Evolutionary conservation across 1,139 yeast genomes (phyloP), one percentile per base, ranked within the genome.

Genomic region (Arxiozyma heterogenica): DNA sequence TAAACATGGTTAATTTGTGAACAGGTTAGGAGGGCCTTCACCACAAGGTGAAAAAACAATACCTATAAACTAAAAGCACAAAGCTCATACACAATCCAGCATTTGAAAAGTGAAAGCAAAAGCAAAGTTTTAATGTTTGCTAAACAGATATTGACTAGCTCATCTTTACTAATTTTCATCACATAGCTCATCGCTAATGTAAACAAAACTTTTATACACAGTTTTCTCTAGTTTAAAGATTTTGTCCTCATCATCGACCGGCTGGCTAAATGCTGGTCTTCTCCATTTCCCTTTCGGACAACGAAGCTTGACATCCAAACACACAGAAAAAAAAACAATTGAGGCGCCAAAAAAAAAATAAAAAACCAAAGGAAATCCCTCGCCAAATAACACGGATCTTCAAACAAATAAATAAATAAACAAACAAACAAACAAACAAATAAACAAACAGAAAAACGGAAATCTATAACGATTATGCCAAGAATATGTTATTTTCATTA

Each of bases 261-360:
- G 49, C 49, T 46, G 49, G 49, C 17, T 2, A 21, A 17, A 21
- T 46, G 49, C 49, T 46, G 49, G 49, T 15, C 20, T 46, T 46
- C 34, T 22, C 39, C n/a, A 9, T 43, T 21, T 23, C 39, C 39
- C 39, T 34, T 34, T 34, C 39, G 39, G 39, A 34, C 39, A 15
- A 3, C 39, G 39, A 34, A 34, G 39, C 39, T 34, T 15, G 39
- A 34, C 39, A 34, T 27, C 39, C 3, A 34, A 34, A 34, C 6
- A 34, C 6, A 34, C n/a, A 15, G 39, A 34, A 34, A 34, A 34
- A 34, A 8, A 34, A 12, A 34, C 30, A 27, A 27, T 11, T 34
- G 39, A 34, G 3, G 15, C 3, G 15, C 39, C 3, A 34, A 34
- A 34, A 34, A 15, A 3, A 15, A 12, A 34, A 34, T 4, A 34